These are phyloP conservation scores for Alternaria sp. DNA, from an alignment of 2,329 filamentous ascomycete species.

Conservation along the genomic window DNA sequence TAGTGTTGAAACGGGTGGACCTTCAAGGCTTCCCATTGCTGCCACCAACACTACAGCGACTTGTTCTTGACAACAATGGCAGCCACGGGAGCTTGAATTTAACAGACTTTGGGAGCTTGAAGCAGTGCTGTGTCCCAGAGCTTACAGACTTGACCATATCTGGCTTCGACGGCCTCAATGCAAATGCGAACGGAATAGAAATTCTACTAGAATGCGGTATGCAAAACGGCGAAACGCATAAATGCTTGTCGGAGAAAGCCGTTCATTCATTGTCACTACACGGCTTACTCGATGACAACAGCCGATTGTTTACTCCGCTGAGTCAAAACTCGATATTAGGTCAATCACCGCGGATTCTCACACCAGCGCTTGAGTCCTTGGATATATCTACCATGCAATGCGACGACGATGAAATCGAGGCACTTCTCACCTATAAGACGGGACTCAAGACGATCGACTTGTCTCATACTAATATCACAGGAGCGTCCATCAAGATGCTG, in stretches of 20 bases:
- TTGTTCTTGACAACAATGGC: slow-evolving; percentile 17
- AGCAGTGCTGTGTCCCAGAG: slow-evolving; percentile 3
- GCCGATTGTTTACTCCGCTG: background rate
- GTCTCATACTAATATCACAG: slow-evolving; percentile 50
- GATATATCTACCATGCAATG: slow-evolving; percentile 26
- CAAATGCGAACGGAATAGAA: slow-evolving; percentile 7
- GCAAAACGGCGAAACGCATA: background rate
- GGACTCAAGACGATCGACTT: slow-evolving; percentile 46
- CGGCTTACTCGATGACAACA: background rate
- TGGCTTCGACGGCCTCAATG: slow-evolving; percentile 17
- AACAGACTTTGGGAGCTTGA: background rate
- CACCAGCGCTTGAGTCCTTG: slow-evolving; percentile 26
- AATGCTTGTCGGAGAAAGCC: background rate
- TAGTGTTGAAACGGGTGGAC: slow-evolving; percentile 22
- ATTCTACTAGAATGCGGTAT: slow-evolving; percentile 22
- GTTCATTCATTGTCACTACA: slow-evolving; percentile 8
- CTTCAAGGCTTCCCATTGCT: slow-evolving; percentile 14
- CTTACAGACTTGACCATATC: slow-evolving; percentile 32
- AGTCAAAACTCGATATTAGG: slow-evolving; percentile 16
- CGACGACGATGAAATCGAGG: slow-evolving; percentile 45
- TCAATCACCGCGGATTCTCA: slow-evolving; percentile 36
- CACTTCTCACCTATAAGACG: slow-evolving; percentile 28
- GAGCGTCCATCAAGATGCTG: slow-evolving; percentile 53
- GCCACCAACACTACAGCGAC: slow-evolving; percentile 28
- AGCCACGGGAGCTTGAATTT: background rate